Base-by-base conservation (phyloP, 495 filamentous ascomycete species). In the Penicillium parvum region DNA sequence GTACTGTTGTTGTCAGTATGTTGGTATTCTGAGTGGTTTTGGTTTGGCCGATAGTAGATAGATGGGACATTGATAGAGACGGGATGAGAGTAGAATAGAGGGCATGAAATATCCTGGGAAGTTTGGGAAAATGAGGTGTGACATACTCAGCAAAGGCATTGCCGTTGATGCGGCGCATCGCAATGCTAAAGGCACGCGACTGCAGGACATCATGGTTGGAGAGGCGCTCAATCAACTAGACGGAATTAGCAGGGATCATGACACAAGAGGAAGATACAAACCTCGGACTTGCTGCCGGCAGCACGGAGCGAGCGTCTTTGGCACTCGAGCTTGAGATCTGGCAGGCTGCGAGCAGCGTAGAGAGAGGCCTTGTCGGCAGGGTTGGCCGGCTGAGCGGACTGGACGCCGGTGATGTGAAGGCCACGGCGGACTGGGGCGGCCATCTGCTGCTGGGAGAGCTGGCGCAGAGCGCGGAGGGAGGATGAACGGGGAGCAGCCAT, bases 321-420 rank as follows among this genome's bases (percentile, higher is more conserved):
- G 49, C 69, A 72, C 37, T 72, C 69, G 18, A 17, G 29, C 58
- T 69, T 65, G 40, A 72, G 65, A 32, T 72, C 69, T 16, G 61
- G 45, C 14, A 72, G 36, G 20, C 27, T 65, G 47, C 58, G 55
- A 57, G 55, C 56, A 27, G 60, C 45, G 39, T 68, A 70, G 25
- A 63, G 43, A 41, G 66, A 61, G 18, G 66, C 49, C 45, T 54
- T 57, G 37, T 71, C 61, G 36, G 60, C 45, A 21, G 60, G 52
- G 39, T 64, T 62, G 53, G 58, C 57, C 19, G 60, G 57, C 40
- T 68, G 66, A 46, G 61, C 75, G 28, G 71, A 71, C 47, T 74
- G 65, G n/a, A 65, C 67, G 40, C 76, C 76, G 23, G 73, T 69
- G 49, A 82, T 81, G 64, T 76, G 72, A 29, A 82, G 65, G 37